Base-by-base conservation (phyloP, 2,329 filamentous ascomycete species). In the Aspergillus quadrilineatus region DNA sequence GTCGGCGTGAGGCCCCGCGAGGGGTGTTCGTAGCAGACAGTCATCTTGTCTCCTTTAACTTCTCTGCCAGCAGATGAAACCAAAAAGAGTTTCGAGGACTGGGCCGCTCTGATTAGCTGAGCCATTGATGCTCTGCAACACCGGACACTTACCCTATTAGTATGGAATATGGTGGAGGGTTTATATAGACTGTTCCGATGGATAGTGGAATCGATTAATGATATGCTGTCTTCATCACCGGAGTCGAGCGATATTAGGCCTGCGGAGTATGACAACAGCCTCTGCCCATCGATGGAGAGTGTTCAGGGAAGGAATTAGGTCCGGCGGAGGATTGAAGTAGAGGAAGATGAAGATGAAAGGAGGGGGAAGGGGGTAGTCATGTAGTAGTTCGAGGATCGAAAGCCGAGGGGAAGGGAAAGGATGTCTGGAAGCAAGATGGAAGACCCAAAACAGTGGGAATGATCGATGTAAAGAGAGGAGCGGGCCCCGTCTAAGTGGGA, bases 11-110 rank as follows among this genome's bases (percentile, higher is more conserved):
- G 55, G 83, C 83, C 74, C 85, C 85, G 72, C 89, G 85, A 58
- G 75, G 88, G 83, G 68, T 86, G 78, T 69, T 93, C 90, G 74
- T 87, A 86, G 70, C 85, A 82, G 75, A 90, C 85, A 45, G 89
- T 90, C 90, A 95, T 95, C 65, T 69, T 86, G 75, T 52, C 57
- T 63, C 67, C 64, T 52, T 67, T 65, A 65, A 62, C 58, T 64
- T 65, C 65, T 75, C 72, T 75, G 70, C 72, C 72, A 67, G 74
- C 74, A 76, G 74, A 76, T 57, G 65, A 63, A 61, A 65, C 56
- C 55, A 63, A 65, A 63, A 47, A 67, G 64, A 65, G 52, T 61
- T 65, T 58, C 55, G 50, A 59, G 55, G 55, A 60, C 59, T 60
- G 48, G 36, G 47, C 5, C 26, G 36, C 34, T 28, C 15, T 44